Percentiles rank a stretch among this genome's conserved stretches.
These are phyloP conservation scores for Echinosophora koreensis DNA, from an alignment of 306 rosid genomes.

Conservation along the genomic window DNA sequence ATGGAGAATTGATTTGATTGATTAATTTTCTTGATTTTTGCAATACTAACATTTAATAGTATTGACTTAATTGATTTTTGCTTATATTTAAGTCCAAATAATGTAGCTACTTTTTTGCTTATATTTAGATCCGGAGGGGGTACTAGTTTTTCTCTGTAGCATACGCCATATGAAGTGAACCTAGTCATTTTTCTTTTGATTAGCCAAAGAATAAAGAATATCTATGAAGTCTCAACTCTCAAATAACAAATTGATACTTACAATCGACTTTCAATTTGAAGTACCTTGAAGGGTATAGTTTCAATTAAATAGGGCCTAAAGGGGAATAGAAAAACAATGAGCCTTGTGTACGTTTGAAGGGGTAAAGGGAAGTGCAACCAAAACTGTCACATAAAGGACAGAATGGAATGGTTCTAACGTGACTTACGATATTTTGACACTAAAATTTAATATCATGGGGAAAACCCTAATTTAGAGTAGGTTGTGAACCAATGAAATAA, in stretches of 20 bases:
- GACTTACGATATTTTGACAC: too few relatives aligned
- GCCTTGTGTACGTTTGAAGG: not conserved
- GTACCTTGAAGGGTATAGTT: not conserved
- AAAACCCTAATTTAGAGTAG: too few relatives aligned
- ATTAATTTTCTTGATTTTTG: too few relatives aligned
- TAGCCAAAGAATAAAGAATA: conserved; percentile 17
- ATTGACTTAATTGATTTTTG: too few relatives aligned
- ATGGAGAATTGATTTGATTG: too few relatives aligned
- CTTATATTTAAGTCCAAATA: too few relatives aligned
- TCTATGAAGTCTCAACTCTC: not conserved
- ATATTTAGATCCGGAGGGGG: too few relatives aligned
- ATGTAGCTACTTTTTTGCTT: too few relatives aligned
- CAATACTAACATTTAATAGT: too few relatives aligned
- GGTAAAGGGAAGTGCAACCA: conserved; percentile 9
- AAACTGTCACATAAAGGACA: conserved; percentile 1
- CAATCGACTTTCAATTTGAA: conserved; percentile 21
- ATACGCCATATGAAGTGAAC: not conserved
- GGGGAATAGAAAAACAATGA: conserved; percentile 1
- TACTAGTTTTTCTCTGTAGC: not conserved
- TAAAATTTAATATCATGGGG: too few relatives aligned
- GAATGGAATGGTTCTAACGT: not conserved
- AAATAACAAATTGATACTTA: conserved; percentile 27
- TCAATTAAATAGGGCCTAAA: not conserved
- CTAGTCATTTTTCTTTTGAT: not conserved
- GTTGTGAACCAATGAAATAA: too few relatives aligned